These are phyloP conservation scores for Didymellaceae sp. DNA, from an alignment of 2,329 filamentous ascomycete genomes.

Conservation along the genomic window DNA sequence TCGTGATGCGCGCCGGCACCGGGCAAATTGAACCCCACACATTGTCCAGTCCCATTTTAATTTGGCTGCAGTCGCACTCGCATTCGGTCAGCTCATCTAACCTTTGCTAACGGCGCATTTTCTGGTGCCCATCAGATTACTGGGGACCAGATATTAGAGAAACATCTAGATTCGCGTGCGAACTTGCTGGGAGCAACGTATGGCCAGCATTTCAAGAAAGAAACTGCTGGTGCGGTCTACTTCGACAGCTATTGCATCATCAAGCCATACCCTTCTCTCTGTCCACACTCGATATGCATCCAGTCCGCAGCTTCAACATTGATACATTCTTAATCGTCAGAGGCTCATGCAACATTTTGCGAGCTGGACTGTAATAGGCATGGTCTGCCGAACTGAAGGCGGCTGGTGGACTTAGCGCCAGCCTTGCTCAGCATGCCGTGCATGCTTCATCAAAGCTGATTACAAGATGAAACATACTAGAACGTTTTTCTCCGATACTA, in stretches of 20 bases:
- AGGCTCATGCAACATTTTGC: conserved; percentile 5
- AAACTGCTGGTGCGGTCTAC: not conserved
- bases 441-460: conserved; percentile 6
- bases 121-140: not conserved
- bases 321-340: conserved; percentile 14
- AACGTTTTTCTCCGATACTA: conserved; percentile 11
- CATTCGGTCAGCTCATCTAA: not conserved
- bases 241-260: not conserved
- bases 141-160: not conserved
- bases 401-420: conserved; percentile 7
- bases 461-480: conserved; percentile 13
- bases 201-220: not conserved
- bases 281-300: conserved; percentile 2
- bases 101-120: conserved; percentile 4
- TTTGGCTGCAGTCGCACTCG: not conserved
- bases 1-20: too few species aligned
- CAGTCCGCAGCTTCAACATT: conserved; percentile 1
- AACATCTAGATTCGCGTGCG: not conserved
- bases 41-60: too few species aligned
- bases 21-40: too few species aligned
- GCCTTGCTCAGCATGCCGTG: conserved; percentile 12
- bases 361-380: not conserved
- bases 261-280: not conserved
- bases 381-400: not conserved
- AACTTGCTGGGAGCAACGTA: not conserved